Percentiles rank a stretch among this genome's conserved stretches.
These are phyloP conservation scores for Jackrogersella minutella DNA, from an alignment of 495 filamentous ascomycete species.

Conservation along the genomic window DNA sequence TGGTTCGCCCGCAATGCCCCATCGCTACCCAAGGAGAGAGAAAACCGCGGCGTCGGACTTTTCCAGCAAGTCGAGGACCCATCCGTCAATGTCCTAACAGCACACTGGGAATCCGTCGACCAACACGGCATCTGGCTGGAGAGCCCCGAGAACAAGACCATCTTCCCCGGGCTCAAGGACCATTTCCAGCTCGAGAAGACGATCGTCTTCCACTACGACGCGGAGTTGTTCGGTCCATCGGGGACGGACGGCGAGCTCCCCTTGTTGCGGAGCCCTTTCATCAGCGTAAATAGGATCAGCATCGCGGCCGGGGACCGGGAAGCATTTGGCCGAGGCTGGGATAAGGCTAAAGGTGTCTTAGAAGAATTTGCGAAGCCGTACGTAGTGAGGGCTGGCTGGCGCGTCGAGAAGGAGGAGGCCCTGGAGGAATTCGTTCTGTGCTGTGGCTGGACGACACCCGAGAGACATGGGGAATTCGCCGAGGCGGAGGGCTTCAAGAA, in stretches of 20 bases:
- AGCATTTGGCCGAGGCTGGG: constrained; percentile 52
- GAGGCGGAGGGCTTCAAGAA: constrained; percentile 48
- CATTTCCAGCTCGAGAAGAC: constrained; percentile 47
- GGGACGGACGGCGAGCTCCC: constrained; percentile 22
- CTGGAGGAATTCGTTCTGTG: constrained; percentile 62
- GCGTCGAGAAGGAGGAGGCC: constrained; percentile 54
- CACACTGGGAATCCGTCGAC: constrained; percentile 59
- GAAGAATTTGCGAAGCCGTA: constrained; percentile 52
- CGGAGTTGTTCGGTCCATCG: constrained; percentile 49
- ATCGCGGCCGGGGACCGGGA: constrained; percentile 51
- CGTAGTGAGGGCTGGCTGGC: constrained; percentile 55
- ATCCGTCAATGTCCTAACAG: constrained; percentile 55
- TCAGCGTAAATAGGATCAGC: constrained; percentile 56
- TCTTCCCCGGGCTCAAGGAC: constrained; percentile 30
- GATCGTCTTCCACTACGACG: constrained; percentile 51
- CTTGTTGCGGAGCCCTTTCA: constrained; percentile 51
- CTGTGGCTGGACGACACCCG: constrained; percentile 58
- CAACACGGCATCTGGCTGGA: constrained; percentile 60
- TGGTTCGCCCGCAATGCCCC: constrained; percentile 49
- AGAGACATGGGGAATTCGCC: constrained; percentile 55
- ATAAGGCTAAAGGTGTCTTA: constrained; percentile 50
- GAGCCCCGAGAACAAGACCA: constrained; percentile 45
- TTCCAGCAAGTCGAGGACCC: constrained; percentile 60
- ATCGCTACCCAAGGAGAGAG: constrained; percentile 25
- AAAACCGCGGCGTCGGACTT: constrained; percentile 42